Base-by-base conservation (phyloP, 202 grass and related monocot species). In the Digitaria exilis region DNA sequence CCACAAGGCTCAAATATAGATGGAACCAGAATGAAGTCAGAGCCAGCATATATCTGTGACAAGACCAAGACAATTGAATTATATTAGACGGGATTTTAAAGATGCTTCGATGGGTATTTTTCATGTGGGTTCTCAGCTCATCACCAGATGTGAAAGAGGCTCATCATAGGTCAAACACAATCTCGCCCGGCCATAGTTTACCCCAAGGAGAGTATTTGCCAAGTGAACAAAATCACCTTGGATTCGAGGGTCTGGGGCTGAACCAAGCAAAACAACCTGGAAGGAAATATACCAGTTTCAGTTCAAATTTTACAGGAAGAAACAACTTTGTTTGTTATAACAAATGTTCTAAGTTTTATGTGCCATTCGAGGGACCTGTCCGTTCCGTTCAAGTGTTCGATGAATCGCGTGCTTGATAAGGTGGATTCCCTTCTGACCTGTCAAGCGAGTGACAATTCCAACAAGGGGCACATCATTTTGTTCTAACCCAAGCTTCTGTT, bases 1-100 rank as follows among this genome's bases (percentile, higher is more conserved):
- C 95, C 95, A 4, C 92, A 98, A 14, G 95, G 95, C 79, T 98
- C 95, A 55, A 98, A 98, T 35, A 98, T 78, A 19, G 95, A 98
- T 50, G 95, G 95, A 22, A 98, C 92, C 9, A 98, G 72, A 65
- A 98, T 88, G 77, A 98, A 95, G 85, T 98, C 92, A 41, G 95
- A 84, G 48, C 90, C 95, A 22, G 95, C 88, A 45, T 98, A 98
- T 85, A 98, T 98, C 95, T 98, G 79, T 7, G 50, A 46, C 9
- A 75, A 6, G 45, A 81, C 64, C 43, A 39, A 39, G n/a, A n/a
- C n/a, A n/a, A n/a, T n/a, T 44, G 60, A 51, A 37, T n/a, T 68
- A 22, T 54, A 31, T 74, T 65, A 57, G 34, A 55, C 1, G n/a
- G 3, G 28, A 69, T 30, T 51, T 71, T 14, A 26, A 25, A 45